Conservation (phyloP, 2,329 filamentous ascomycete genomes). For the Cercospora zeae-maydis region DNA sequence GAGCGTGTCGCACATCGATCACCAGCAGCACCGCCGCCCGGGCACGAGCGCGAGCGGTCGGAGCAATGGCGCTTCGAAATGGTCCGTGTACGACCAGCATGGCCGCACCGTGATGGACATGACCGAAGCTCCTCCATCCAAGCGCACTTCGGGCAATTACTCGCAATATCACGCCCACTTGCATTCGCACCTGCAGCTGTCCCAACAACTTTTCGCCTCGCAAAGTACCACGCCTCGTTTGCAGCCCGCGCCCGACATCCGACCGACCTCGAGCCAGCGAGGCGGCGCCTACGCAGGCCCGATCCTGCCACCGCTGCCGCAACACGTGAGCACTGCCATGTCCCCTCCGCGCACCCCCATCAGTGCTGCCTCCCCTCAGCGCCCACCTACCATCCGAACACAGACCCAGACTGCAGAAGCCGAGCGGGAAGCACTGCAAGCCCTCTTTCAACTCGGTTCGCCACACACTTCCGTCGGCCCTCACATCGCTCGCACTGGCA, state of each 20-base stretch:
- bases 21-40: too few relatives aligned
- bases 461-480: constrained; percentile 27
- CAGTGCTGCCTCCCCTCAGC: constrained; percentile 28
- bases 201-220: constrained; percentile 9
- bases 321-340: constrained; percentile 23
- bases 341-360: constrained; percentile 36
- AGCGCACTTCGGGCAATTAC: constrained; percentile 35
- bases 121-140: constrained; percentile 29
- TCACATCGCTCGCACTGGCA: constrained; percentile 37
- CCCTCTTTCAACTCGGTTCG: constrained; percentile 71
- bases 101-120: constrained; percentile 15
- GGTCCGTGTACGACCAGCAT: constrained; percentile 32
- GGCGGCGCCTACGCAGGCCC: constrained; percentile 8
- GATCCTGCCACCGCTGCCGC: constrained; percentile 7
- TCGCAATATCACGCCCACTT: constrained; percentile 14
- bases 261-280: constrained; percentile 23
- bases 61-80: constrained; percentile 27
- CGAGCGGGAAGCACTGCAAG: constrained; percentile 78
- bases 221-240: constrained; percentile 16
- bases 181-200: constrained; percentile 16
- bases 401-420: constrained; percentile 64
- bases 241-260: constrained; percentile 34
- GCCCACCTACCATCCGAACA: constrained; percentile 58
- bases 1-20: constrained; percentile 30
- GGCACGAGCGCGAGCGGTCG: constrained; percentile 31